Evolutionary conservation across 306 rosid genomes (phyloP).

Genomic region (Castanea sativa): DNA sequence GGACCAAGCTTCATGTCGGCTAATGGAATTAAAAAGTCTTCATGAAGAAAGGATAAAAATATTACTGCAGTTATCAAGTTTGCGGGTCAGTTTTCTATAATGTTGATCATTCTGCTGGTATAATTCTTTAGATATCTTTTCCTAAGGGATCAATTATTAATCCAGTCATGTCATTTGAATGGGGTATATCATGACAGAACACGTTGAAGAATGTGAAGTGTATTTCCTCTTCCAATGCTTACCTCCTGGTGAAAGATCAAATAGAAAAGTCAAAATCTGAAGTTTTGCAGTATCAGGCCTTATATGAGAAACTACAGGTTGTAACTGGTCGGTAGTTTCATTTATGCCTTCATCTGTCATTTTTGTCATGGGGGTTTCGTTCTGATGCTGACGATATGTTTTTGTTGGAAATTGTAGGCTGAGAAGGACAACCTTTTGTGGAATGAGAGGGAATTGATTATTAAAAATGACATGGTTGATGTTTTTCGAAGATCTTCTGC

Average conservation of each 20-base stretch:
- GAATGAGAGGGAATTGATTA: slow-evolving; percentile 83
- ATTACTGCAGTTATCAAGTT: slow-evolving; percentile 65
- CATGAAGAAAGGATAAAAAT: slow-evolving; percentile 77
- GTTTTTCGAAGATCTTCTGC: slow-evolving; percentile 62
- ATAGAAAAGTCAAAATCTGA: slow-evolving; percentile 69
- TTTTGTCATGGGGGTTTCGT: slow-evolving; percentile 19
- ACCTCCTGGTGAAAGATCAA: slow-evolving; percentile 70
- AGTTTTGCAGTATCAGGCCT: slow-evolving; percentile 64
- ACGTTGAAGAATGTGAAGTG: slow-evolving; percentile 70
- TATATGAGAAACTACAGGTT: slow-evolving; percentile 92
- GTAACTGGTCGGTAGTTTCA: slow-evolving; percentile 88
- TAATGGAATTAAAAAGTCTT: slow-evolving; percentile 62
- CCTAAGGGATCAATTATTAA: background rate
- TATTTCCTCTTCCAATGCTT: slow-evolving; percentile 64
- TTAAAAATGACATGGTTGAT: slow-evolving; percentile 76
- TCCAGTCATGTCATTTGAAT: slow-evolving; percentile 21
- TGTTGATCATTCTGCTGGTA: background rate
- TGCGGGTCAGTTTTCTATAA: slow-evolving; percentile 59
- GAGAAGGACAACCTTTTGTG: slow-evolving; percentile 88
- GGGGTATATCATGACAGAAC: slow-evolving; percentile 51
- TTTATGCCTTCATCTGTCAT: slow-evolving; percentile 35
- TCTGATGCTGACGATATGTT: slow-evolving; percentile 31
- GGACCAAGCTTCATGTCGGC: slow-evolving; percentile 68
- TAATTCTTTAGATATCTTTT: background rate
- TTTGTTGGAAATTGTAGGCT: slow-evolving; percentile 50